Evolutionary conservation across 2,329 filamentous ascomycete genomes (phyloP).

Genomic region (Colletotrichum chrysophilum): DNA sequence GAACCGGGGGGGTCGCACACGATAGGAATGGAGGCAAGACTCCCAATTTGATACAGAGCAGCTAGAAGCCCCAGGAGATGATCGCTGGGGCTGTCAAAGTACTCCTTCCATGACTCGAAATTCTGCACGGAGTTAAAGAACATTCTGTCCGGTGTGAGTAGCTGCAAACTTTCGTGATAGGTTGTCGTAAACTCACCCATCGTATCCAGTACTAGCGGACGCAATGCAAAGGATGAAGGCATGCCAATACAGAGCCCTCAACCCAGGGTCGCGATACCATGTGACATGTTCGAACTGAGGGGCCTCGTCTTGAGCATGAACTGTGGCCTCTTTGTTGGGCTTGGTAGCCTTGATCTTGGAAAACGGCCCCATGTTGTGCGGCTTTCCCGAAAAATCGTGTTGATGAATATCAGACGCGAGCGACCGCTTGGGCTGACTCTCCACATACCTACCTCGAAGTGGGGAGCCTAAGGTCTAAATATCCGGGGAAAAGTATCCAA

Average conservation of each 20-base stretch:
- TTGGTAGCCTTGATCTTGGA: slow-evolving; percentile 7
- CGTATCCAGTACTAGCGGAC: slow-evolving; percentile 62
- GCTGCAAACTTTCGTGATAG: not conserved
- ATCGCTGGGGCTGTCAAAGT: slow-evolving; percentile 52
- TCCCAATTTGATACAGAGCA: slow-evolving; percentile 65
- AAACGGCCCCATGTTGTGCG: not conserved
- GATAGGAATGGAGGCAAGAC: slow-evolving; percentile 60
- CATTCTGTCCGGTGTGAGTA: slow-evolving; percentile 33
- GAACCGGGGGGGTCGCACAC: slow-evolving; percentile 40
- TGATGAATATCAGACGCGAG: not conserved
- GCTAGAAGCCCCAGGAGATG: slow-evolving; percentile 56
- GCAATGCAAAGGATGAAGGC: slow-evolving; percentile 56
- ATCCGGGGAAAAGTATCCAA: not conserved
- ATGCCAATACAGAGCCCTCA: slow-evolving; percentile 61
- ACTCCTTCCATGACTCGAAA: slow-evolving; percentile 48
- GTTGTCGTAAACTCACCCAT: slow-evolving; percentile 46
- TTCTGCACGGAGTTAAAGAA: slow-evolving; percentile 51
- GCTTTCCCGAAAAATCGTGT: not conserved
- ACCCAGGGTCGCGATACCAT: slow-evolving; percentile 59
- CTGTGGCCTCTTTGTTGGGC: slow-evolving; percentile 1
- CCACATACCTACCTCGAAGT: not conserved
- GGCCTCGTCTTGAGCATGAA: slow-evolving; percentile 47
- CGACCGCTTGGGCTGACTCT: not conserved
- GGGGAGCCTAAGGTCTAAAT: not conserved
- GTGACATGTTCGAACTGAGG: slow-evolving; percentile 54